These are phyloP conservation scores for Capronia coronata DNA, from an alignment of 2,329 filamentous ascomycete genomes.

Conservation along the genomic window DNA sequence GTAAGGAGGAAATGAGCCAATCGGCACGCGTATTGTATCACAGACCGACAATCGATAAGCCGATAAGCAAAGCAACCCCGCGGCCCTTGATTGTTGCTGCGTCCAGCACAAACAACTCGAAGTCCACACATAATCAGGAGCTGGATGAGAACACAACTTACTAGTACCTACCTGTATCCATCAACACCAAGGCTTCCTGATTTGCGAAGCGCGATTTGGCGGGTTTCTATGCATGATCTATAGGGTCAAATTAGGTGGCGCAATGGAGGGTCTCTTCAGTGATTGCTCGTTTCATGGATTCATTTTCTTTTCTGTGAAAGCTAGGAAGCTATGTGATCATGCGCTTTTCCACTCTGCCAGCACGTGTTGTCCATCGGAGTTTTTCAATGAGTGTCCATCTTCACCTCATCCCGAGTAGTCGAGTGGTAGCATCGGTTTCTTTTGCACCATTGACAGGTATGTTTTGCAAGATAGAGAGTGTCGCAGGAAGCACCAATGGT, in stretches of 20 bases:
- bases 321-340: neutral
- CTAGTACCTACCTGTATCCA: too few relatives aligned
- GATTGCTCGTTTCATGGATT: constrained; percentile 3
- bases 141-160: too few relatives aligned
- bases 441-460: constrained; percentile 2
- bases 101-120: too few relatives aligned
- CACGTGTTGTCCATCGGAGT: neutral
- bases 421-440: neutral
- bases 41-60: constrained; percentile 8
- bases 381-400: neutral
- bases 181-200: too few relatives aligned
- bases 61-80: constrained; percentile 2
- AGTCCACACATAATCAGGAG: too few relatives aligned
- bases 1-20: neutral
- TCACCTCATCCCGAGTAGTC: constrained; percentile 1
- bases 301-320: neutral
- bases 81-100: neutral
- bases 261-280: neutral
- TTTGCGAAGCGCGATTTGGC: too few relatives aligned
- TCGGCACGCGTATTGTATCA: neutral
- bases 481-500: constrained; percentile 1
- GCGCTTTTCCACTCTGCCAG: neutral
- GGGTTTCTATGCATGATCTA: too few relatives aligned
- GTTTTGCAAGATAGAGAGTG: neutral
- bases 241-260: too few relatives aligned